Conservation (phyloP, 2,329 filamentous ascomycete species). For the Claviceps sp. region DNA sequence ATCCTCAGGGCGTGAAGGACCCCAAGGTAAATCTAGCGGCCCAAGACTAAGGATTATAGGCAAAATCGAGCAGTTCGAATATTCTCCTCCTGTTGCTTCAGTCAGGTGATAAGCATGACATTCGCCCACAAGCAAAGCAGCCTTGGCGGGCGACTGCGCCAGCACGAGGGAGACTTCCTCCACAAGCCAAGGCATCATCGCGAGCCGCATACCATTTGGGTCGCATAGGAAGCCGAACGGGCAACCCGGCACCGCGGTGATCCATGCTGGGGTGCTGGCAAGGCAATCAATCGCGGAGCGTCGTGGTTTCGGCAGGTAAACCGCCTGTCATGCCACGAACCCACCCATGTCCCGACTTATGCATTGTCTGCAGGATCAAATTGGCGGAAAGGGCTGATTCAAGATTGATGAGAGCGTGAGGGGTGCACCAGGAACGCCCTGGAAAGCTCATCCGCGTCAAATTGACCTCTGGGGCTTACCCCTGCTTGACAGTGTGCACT, state of each 20-base stretch:
- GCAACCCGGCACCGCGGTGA: background rate
- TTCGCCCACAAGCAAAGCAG: background rate
- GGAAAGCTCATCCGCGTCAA: background rate
- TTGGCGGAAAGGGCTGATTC: conserved; percentile 1
- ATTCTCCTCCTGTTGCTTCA: background rate
- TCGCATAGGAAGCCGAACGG: conserved; percentile 29
- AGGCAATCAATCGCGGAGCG: background rate
- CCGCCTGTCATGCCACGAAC: background rate
- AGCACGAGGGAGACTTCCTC: background rate
- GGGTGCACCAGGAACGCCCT: background rate
- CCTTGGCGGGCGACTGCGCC: background rate
- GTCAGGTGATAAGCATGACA: too few species aligned
- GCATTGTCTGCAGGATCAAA: conserved; percentile 1
- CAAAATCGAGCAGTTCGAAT: background rate
- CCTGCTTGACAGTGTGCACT: background rate
- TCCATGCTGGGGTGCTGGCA: conserved; percentile 13
- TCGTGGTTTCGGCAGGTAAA: background rate
- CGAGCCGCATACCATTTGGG: conserved; percentile 30
- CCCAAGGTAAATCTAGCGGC: background rate
- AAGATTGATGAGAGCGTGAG: background rate
- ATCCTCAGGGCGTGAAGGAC: too few species aligned
- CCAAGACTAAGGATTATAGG: background rate
- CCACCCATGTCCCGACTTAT: background rate
- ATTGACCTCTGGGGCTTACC: background rate
- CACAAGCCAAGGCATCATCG: conserved; percentile 3